Conservation (phyloP, 768 basidiomycete species). For the Rhodotorula kratochvilovae region DNA sequence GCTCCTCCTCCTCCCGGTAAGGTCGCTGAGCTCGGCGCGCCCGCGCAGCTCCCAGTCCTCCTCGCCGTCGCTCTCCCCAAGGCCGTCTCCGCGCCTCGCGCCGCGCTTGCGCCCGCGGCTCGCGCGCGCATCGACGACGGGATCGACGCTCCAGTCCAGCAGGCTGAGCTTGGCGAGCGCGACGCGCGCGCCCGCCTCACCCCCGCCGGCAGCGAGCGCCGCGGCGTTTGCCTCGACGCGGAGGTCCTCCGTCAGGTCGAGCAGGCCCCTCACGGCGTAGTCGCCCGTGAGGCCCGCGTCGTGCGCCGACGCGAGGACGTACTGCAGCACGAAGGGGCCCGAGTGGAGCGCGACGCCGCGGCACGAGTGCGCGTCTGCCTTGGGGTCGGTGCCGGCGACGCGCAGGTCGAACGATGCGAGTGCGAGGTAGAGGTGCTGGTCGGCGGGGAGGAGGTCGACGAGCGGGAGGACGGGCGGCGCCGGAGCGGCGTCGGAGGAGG, state of each 20-base stretch:
- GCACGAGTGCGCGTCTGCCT: conserved; percentile 63
- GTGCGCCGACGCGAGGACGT: conserved; percentile 50
- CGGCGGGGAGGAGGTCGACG: conserved; percentile 55
- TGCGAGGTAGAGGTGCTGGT: conserved; percentile 58
- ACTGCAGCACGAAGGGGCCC: conserved; percentile 58
- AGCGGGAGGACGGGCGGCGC: conserved; percentile 33
- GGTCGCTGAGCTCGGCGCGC: conserved; percentile 20
- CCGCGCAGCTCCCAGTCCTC: conserved; percentile 40
- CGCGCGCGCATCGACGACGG: conserved; percentile 37
- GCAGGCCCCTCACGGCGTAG: conserved; percentile 41
- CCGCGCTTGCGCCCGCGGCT: conserved; percentile 3
- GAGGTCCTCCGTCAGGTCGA: conserved; percentile 46
- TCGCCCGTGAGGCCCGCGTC: conserved; percentile 25
- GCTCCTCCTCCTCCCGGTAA: conserved; percentile 11
- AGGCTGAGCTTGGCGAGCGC: conserved; percentile 26
- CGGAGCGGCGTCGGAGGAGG: conserved; percentile 6
- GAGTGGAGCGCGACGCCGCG: conserved; percentile 64
- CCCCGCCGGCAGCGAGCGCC: conserved; percentile 3
- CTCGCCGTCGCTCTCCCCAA: not conserved
- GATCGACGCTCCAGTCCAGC: conserved; percentile 30
- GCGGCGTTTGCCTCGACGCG: conserved; percentile 46
- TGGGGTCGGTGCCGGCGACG: conserved; percentile 73
- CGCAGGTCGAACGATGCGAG: conserved; percentile 63
- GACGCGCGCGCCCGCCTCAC: not conserved
- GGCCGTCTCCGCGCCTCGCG: not conserved